These are phyloP conservation scores for Heritiera fomes DNA, from an alignment of 345 rosid species.

Conservation along the genomic window DNA sequence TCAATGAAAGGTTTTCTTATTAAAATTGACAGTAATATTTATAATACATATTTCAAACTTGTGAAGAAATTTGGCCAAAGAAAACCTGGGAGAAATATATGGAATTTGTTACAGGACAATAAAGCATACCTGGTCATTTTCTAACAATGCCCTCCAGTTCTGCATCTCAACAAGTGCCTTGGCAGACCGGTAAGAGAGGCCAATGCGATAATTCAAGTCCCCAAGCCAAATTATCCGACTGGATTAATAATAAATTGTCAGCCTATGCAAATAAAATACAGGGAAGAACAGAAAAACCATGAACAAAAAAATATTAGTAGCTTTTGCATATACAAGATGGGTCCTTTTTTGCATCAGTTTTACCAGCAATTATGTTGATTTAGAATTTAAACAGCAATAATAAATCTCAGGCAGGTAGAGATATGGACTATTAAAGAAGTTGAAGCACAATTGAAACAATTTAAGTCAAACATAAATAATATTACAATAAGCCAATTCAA, in stretches of 20 bases:
- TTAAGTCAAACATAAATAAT: background rate
- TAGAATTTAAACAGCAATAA: background rate
- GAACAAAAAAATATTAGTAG: background rate
- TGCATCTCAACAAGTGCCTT: conserved; percentile 99
- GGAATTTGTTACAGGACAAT: background rate
- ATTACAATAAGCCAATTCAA: background rate
- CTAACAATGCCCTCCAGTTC: conserved; percentile 95
- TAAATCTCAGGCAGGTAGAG: background rate
- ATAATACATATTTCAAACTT: background rate
- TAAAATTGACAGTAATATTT: background rate
- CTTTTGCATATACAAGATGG: background rate
- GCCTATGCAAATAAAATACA: background rate
- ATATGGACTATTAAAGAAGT: background rate
- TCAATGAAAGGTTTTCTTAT: background rate
- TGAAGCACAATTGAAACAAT: background rate
- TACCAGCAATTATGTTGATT: background rate
- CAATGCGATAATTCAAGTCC: conserved; percentile 94
- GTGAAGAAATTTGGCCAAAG: no score
- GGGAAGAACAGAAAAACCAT: background rate
- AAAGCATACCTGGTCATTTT: conserved; percentile 83
- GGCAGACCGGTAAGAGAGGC: conserved; percentile 89
- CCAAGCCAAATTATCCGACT: conserved; percentile 99
- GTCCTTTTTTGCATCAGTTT: background rate
- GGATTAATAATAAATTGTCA: conserved; percentile 21
- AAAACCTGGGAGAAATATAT: background rate